Percentiles rank a stretch among this genome's conserved stretches.
Conservation (phyloP, 768 basidiomycete genomes). For the Agaricus sinodeliciosus region DNA sequence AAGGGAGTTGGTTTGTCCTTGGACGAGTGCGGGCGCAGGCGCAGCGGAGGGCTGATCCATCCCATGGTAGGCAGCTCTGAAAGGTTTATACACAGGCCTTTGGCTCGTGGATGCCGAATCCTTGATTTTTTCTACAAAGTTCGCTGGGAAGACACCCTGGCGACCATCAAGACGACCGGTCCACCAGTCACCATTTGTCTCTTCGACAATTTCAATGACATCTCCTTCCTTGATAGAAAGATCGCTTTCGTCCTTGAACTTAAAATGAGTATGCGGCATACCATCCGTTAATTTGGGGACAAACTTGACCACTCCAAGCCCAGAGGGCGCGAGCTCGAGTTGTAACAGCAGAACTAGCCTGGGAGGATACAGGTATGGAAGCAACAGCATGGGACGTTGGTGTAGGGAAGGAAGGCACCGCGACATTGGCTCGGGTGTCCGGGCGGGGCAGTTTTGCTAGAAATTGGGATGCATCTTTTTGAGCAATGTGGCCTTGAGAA, state of each 20-base stretch:
- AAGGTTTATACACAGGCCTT: conserved; percentile 31
- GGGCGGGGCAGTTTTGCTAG: conserved; percentile 40
- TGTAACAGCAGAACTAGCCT: conserved; percentile 15
- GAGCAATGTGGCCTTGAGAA: conserved; percentile 45
- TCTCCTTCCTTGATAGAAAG: conserved; percentile 74
- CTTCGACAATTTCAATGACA: conserved; percentile 68
- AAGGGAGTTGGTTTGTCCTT: conserved; percentile 25
- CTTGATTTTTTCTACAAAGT: conserved; percentile 57
- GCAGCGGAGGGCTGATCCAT: conserved; percentile 26
- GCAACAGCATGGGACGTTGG: not conserved
- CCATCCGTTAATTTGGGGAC: conserved; percentile 14
- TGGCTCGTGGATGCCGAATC: conserved; percentile 18
- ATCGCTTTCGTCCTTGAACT: conserved; percentile 65
- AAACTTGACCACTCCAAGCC: conserved; percentile 51
- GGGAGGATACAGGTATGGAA: conserved; percentile 13
- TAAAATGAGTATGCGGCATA: not conserved
- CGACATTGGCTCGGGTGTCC: not conserved
- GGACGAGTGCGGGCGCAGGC: not conserved
- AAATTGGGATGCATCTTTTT: conserved; percentile 42
- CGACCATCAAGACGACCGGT: conserved; percentile 55
- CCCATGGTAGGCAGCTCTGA: conserved; percentile 37
- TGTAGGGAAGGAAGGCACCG: conserved; percentile 3
- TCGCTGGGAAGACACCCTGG: conserved; percentile 74
- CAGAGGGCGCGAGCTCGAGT: conserved; percentile 52
- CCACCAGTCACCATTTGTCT: conserved; percentile 89